Base-by-base conservation (phyloP, 2,329 filamentous ascomycete genomes). In the Trichoderma hamatum region DNA sequence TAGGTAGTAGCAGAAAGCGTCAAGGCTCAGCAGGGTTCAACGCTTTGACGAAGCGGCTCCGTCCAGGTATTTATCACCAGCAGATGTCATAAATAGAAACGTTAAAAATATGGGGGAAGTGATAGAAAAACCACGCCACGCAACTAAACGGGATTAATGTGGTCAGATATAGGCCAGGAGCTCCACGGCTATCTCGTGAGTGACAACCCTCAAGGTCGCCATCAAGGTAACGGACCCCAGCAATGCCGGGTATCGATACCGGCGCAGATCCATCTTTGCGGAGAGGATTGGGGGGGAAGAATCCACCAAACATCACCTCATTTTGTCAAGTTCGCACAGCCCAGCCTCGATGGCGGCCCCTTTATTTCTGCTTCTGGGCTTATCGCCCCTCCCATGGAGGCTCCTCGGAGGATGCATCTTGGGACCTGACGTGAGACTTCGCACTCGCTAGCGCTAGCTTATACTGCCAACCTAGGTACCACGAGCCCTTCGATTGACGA, bases 361-460 rank as follows among this genome's bases (percentile, higher is more conserved):
- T 56, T 43, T 43, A 34, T 56, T 55, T 5, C 6, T 34, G 30
- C 19, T 21, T 56, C 11, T 34, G 32, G 32, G 32, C 32, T 34
- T 43, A 21, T 46, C 58, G 36, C 58, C 58, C 36, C 36, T 46
- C 19, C n/a, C 39, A 19, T 39, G 36, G 36, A 36, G n/a, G 19
- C 36, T 60, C 58, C 56, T 60, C 56, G 56, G 56, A 39, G 36
- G 58, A 14, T 49, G 59, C 26, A 62, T 32, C 36, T 61, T 10
- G 26, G n/a, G 46, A 51, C 59, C 59, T 62, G 59, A 51, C 59
- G 59, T 62, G 59, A 62, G 59, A 56, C 16, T 21, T 56, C 19
- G 28, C 1, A 43, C 39, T 43, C 39, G 19, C 39, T 43, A 43
- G 39, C 19, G 39, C 19, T 43, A 19, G 39, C 39, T 43, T 43